Evolutionary conservation across 345 rosid species (phyloP).

Genomic region (Eucalyptus pauciflora): DNA sequence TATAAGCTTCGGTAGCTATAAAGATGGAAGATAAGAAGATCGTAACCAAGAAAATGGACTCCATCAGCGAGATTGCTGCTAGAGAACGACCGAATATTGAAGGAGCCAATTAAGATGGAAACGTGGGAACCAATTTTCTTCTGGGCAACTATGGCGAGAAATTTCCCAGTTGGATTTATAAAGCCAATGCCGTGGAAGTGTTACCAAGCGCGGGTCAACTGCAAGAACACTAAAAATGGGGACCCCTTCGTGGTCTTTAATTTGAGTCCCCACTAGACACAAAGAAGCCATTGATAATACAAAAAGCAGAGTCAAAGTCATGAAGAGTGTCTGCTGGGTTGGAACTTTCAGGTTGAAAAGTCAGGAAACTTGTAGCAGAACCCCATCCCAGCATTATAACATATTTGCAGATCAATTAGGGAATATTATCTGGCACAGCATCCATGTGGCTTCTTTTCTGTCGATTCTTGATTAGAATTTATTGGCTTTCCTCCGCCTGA

Average conservation of each 20-base stretch:
- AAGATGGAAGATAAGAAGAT: conserved; percentile 5
- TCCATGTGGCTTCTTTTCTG: neutral
- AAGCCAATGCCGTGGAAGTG: neutral
- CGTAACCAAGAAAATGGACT: neutral
- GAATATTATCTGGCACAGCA: neutral
- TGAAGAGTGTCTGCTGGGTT: neutral
- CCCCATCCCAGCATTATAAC: neutral
- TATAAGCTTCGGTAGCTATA: neutral
- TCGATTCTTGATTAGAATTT: neutral
- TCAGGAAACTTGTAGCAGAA: neutral
- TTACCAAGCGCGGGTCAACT: neutral
- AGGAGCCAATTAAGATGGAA: neutral
- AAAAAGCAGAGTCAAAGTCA: neutral
- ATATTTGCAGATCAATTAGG: neutral
- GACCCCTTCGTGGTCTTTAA: neutral
- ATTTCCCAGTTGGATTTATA: neutral
- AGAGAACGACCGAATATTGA: neutral
- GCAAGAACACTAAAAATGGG: neutral
- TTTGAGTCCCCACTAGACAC: neutral
- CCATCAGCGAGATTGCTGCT: neutral
- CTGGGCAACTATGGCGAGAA: neutral
- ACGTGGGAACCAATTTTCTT: neutral
- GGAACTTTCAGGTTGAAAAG: neutral
- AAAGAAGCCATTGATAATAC: neutral
- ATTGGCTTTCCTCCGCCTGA: neutral